These are phyloP conservation scores for Physocladia obscura DNA, from an alignment of 192 early-diverging fungal species.

Conservation along the genomic window DNA sequence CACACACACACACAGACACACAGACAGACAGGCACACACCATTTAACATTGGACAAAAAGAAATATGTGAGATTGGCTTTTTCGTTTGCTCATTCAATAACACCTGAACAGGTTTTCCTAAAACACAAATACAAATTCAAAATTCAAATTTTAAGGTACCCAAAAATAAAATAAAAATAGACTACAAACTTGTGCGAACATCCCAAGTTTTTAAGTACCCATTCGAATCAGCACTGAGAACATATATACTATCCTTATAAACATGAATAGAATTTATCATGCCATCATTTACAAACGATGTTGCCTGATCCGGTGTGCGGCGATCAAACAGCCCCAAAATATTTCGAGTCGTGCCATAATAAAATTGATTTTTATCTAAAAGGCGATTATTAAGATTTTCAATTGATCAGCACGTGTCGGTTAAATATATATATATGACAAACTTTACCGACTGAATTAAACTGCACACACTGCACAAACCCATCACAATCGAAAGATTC, in stretches of 20 bases:
- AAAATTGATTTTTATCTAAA: slow-evolving; percentile 74
- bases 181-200: slow-evolving; percentile 62
- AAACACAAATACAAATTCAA: neutral
- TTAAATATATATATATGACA: neutral
- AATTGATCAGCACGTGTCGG: neutral
- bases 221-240: slow-evolving; percentile 79
- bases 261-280: slow-evolving; percentile 85
- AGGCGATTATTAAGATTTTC: neutral
- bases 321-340: slow-evolving; percentile 67
- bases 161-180: neutral
- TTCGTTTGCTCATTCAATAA: slow-evolving; percentile 63
- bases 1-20: no score
- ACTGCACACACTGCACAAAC: slow-evolving; percentile 83
- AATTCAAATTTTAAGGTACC: slow-evolving; percentile 5
- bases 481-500: slow-evolving; percentile 72
- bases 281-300: slow-evolving; percentile 59
- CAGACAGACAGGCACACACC: slow-evolving; percentile 8
- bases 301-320: slow-evolving; percentile 35
- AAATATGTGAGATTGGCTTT: slow-evolving; percentile 78
- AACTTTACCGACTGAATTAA: slow-evolving; percentile 65
- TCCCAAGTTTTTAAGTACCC: slow-evolving; percentile 96
- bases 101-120: slow-evolving; percentile 58
- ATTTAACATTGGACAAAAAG: slow-evolving; percentile 49
- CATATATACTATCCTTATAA: slow-evolving; percentile 67
- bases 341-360: slow-evolving; percentile 76